Evolutionary conservation across 192 early-diverging fungal species (phyloP), one percentile per base, ranked within the genome.

Genomic region (Backusella luteola): DNA sequence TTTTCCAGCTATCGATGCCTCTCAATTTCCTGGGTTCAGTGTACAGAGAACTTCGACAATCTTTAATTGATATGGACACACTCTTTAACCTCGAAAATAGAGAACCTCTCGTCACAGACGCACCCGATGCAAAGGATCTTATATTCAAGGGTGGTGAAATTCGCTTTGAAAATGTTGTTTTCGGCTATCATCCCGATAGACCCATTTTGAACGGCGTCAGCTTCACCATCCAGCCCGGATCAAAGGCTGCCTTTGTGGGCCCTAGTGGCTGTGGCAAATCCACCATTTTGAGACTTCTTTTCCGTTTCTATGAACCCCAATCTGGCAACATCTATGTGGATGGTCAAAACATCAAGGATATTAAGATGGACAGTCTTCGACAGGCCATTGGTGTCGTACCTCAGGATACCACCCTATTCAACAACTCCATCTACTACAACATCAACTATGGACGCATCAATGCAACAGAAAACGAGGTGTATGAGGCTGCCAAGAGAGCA

Each of bases 11-110:
- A 12, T 96, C 96, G 2, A 87, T 99, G 81, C 98, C 98, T 21
- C 87, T 99, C 15, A 98, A 99, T 87, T 99, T 99, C 80, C 81
- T 99, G 70, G 98, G 98, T 34, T 94, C 94, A 23, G 97, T 99
- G 7, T 99, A 99, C 79, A 91, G 98, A 73, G 98, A 99, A 84
- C 90, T 96, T 52, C 89, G 93, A 69, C 98, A 99, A 84, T 92
- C 92, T 14, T 84, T 99, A 39, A 91, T 97, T 42, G 98, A 99
- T 74, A 99, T 99, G 97, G 97, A 98, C 53, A 89, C 93, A 36
- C 93, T 99, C 91, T 99, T 99, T 81, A 88, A 89, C 46, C 88
- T 99, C 23, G 90, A 93, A 67, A 86, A 89, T 9, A 75, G 83
- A 26, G 46, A 83, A 35, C 80, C 84, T 36, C 81, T 39, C 80